These are phyloP conservation scores for Elaeis oleifera DNA, from an alignment of 202 grass and related monocot species.

Conservation along the genomic window DNA sequence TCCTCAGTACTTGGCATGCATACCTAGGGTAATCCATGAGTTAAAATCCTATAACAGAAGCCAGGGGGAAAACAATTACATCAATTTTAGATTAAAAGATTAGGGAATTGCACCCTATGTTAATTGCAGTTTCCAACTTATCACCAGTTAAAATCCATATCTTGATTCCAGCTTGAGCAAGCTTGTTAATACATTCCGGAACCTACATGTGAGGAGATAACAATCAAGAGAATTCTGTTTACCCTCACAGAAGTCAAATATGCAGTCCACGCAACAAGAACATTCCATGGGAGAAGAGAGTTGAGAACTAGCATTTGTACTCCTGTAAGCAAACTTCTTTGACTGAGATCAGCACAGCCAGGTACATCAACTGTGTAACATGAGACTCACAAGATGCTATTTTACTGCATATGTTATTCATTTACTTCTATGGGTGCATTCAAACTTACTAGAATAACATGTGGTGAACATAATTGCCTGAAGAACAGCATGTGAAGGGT, in stretches of 20 bases:
- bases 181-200: constrained; percentile 70
- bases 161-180: constrained; percentile 78
- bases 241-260: neutral
- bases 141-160: constrained; percentile 82
- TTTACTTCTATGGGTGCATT: too few species aligned
- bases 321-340: neutral
- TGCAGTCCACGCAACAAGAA: neutral
- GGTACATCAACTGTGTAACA: neutral
- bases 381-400: neutral
- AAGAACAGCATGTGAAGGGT: too few species aligned
- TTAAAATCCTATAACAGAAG: neutral
- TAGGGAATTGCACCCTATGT: constrained; percentile 52
- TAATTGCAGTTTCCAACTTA: constrained; percentile 72
- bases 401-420: too few species aligned
- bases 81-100: constrained; percentile 8
- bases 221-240: neutral
- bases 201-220: constrained; percentile 31
- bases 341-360: constrained; percentile 1
- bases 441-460: too few species aligned
- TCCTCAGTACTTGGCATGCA: constrained; percentile 58
- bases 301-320: neutral
- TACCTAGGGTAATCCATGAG: constrained; percentile 22
- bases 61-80: neutral
- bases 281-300: neutral
- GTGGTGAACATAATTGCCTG: too few species aligned